Conservation (phyloP, 306 rosid genomes). For the Lathyrus aphaca region DNA sequence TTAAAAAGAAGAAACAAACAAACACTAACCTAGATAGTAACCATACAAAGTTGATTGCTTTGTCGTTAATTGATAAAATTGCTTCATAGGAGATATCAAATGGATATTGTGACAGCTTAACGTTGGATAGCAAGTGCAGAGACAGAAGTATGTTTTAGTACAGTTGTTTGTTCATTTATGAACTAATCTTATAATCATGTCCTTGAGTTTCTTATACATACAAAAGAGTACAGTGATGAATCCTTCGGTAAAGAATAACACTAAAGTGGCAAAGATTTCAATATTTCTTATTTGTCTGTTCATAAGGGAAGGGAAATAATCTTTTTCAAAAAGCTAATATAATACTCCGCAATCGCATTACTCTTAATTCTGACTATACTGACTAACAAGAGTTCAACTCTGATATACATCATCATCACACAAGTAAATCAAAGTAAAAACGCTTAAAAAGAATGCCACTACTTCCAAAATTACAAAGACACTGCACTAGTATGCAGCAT, state of each 20-base stretch:
- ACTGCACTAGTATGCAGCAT: constrained; percentile 61
- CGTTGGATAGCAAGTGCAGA: neutral
- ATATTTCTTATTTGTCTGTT: constrained; percentile 37
- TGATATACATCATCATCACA: constrained; percentile 64
- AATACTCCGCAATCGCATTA: constrained; percentile 58
- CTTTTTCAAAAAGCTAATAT: constrained; percentile 38
- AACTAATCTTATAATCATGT: neutral
- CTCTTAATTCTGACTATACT: constrained; percentile 60
- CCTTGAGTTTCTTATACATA: constrained; percentile 13
- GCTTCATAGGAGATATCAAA: constrained; percentile 28
- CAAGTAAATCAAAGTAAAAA: constrained; percentile 41
- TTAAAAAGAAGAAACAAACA: constrained; percentile 9
- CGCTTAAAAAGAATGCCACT: constrained; percentile 59
- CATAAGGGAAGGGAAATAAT: constrained; percentile 23
- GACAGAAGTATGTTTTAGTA: neutral
- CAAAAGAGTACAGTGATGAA: constrained; percentile 20
- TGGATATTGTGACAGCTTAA: constrained; percentile 3
- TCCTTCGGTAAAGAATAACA: constrained; percentile 20
- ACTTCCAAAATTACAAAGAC: constrained; percentile 82
- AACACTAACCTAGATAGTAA: constrained; percentile 4
- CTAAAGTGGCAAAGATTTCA: constrained; percentile 20
- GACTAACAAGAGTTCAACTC: constrained; percentile 57
- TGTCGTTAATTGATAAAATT: constrained; percentile 8
- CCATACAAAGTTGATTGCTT: constrained; percentile 24
- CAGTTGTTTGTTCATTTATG: neutral